These are phyloP conservation scores for Casuarina glauca DNA, from an alignment of 306 rosid genomes.

Conservation along the genomic window DNA sequence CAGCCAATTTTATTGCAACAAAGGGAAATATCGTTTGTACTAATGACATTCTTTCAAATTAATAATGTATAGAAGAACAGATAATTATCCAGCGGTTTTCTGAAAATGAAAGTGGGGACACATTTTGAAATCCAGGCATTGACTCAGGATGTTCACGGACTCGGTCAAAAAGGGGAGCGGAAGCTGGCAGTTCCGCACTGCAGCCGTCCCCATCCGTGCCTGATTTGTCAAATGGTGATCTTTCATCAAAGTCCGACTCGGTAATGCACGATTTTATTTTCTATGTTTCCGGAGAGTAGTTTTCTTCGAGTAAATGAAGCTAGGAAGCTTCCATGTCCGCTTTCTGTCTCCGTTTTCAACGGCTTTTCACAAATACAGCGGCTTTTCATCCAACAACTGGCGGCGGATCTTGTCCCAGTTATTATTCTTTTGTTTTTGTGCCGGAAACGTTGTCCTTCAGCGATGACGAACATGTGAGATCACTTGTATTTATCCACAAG, in stretches of 20 bases:
- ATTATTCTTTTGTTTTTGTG: constrained; percentile 8
- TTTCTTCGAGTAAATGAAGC: neutral
- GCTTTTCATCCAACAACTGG: constrained; percentile 22
- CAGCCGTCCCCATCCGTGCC: neutral
- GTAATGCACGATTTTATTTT: neutral
- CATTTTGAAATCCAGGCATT: too few species aligned
- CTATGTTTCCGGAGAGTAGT: neutral
- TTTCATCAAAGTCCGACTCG: neutral
- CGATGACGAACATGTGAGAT: constrained; percentile 29
- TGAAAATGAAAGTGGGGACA: too few species aligned
- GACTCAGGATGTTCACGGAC: too few species aligned
- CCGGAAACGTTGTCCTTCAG: constrained; percentile 18
- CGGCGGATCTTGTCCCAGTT: constrained; percentile 19
- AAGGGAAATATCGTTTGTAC: too few species aligned
- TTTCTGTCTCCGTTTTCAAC: constrained; percentile 18
- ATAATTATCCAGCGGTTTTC: too few species aligned
- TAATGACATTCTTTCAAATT: too few species aligned
- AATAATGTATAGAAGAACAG: too few species aligned
- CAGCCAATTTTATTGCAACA: too few species aligned
- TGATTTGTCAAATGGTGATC: neutral
- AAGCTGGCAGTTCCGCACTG: neutral
- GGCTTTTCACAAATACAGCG: constrained; percentile 22
- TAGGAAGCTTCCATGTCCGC: neutral
- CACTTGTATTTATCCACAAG: constrained; percentile 12
- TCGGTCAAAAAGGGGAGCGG: too few species aligned